phyloP scores from a whole-genome alignment of 768 basidiomycete species.

The Tylopilus vinaceipallidus region DNA sequence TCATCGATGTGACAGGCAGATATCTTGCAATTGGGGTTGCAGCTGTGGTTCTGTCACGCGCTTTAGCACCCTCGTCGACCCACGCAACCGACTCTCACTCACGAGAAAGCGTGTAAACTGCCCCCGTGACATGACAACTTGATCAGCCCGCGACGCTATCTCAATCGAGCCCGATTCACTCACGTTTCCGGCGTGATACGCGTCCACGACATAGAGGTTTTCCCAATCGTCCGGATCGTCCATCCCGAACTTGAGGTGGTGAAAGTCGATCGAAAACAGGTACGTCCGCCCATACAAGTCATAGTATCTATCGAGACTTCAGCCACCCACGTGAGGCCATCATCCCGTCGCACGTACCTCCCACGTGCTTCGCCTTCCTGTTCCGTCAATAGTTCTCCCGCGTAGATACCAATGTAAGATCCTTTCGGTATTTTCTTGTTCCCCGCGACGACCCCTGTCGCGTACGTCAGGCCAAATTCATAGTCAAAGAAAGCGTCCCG shows the following conservation, averaged over 20 bases:
- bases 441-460: constrained; percentile 68
- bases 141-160: constrained; percentile 2
- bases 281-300: constrained; percentile 75
- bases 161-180: constrained; percentile 30
- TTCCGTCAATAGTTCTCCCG: constrained; percentile 79
- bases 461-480: background rate
- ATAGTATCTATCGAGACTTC: constrained; percentile 51
- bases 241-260: constrained; percentile 48
- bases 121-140: background rate
- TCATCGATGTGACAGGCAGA: constrained; percentile 80
- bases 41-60: constrained; percentile 76
- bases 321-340: background rate
- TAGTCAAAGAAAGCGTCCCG: background rate
- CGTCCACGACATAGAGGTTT: constrained; percentile 66
- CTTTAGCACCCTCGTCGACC: background rate
- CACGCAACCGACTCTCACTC: constrained; percentile 22
- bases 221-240: constrained; percentile 23
- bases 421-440: constrained; percentile 62
- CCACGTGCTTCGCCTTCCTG: constrained; percentile 67
- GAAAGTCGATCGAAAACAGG: constrained; percentile 81
- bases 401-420: constrained; percentile 79
- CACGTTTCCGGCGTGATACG: constrained; percentile 86
- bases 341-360: constrained; percentile 41
- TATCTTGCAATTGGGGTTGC: constrained; percentile 79
- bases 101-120: constrained; percentile 93